Evolutionary conservation across 768 basidiomycete genomes (phyloP), one percentile per base, ranked within the genome.

Genomic region (Xerocomus spinulosus): DNA sequence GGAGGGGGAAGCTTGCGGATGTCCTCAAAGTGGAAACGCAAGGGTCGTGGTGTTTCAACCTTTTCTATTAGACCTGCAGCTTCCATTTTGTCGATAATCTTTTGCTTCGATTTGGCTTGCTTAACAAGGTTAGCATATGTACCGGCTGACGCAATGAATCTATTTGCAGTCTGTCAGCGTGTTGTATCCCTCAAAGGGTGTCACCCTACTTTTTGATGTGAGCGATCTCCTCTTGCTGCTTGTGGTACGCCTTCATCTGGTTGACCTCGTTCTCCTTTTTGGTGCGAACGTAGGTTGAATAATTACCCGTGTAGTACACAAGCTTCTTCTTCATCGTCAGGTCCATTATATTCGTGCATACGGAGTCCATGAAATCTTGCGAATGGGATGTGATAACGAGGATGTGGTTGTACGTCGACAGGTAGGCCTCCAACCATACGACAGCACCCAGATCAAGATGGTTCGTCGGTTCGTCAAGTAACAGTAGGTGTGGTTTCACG

Each of bases 11-110:
- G 81, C 69, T 85, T 93, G 59, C 79, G 76, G 53, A 97, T 82
- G 59, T 95, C 92, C 69, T 98, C 95, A 60, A 98, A 99, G 78
- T 95, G 85, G 81, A 98, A 99, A 42, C 82, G 76, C 28, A 99
- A 75, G 14, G 81, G 80, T 57, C 80, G 82, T 29, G 78, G 76
- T 4, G 67, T 66, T 63, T 94, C 92, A 49, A 96, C 73, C 72
- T 92, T 92, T 70, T 99, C 92, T 63, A 99, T 79, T 35, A 99
- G 78, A 53, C 95, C 95, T 13, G 94, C 95, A 23, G 95, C 95
- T 76, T 99, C 96, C 95, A 99, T 99, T 81, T 99, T 99, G 78
- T 99, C 95, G 70, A 99, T 95, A 54, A 99, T 98, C 80, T 99
- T 99, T 70, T 99, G 95, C 69, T 99, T 99, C 42, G 94, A 97